These are phyloP conservation scores for Hyparrhenia diplandra DNA, from an alignment of 176 grass and related monocot species.

Conservation along the genomic window DNA sequence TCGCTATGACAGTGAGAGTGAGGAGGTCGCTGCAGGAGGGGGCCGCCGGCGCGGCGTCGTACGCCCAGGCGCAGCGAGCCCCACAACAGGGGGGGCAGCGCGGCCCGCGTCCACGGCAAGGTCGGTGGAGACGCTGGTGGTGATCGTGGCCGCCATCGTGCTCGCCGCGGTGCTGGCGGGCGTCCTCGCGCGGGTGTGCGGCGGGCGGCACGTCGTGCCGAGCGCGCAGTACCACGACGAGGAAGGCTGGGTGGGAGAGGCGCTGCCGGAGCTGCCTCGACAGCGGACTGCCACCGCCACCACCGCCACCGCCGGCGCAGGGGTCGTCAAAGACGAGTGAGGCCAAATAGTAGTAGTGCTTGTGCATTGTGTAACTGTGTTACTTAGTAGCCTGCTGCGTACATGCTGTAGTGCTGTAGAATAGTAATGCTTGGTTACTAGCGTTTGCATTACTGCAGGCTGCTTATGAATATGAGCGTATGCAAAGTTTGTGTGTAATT, in stretches of 20 bases:
- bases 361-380: background rate
- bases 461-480: background rate
- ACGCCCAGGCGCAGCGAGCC: background rate
- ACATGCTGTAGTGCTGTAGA: background rate
- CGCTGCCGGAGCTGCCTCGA: slow-evolving; percentile 82
- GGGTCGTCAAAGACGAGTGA: slow-evolving; percentile 37
- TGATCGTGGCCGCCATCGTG: too few species aligned
- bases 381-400: background rate
- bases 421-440: slow-evolving; percentile 1
- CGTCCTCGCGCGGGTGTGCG: slow-evolving; percentile 53
- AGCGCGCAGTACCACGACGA: slow-evolving; percentile 49
- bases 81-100: background rate
- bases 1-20: background rate
- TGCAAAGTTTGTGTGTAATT: background rate
- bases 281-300: slow-evolving; percentile 43
- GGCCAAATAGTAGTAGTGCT: slow-evolving; percentile 39
- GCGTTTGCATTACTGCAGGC: background rate
- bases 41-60: background rate
- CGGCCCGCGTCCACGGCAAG: slow-evolving; percentile 23
- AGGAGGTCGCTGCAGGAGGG: slow-evolving; percentile 46
- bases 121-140: background rate
- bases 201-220: slow-evolving; percentile 40
- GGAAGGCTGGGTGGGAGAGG: slow-evolving; percentile 70
- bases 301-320: background rate
- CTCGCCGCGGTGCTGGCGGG: slow-evolving; percentile 50